phyloP scores from a whole-genome alignment of 2,329 filamentous ascomycete species.

The Triangularia verruculosa region DNA sequence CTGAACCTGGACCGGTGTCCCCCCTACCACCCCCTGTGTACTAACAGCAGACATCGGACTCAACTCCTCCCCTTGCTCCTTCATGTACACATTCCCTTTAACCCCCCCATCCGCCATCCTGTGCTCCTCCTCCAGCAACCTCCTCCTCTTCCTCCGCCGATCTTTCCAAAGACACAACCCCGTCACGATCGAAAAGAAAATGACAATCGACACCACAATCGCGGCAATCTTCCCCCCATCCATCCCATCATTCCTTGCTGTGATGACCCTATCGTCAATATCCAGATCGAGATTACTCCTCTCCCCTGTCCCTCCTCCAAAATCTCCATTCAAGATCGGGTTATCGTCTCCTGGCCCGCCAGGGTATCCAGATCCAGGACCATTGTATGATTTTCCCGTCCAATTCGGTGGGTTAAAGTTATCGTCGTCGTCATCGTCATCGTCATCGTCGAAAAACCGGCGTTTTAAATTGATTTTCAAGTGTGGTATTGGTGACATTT shows the following conservation, averaged over 20 bases:
- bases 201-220: neutral
- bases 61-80: neutral
- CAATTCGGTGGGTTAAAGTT: neutral
- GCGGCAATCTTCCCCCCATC: neutral
- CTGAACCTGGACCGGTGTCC: neutral
- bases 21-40: neutral
- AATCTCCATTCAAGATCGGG: neutral
- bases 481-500: neutral
- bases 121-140: neutral
- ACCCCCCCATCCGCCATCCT: neutral
- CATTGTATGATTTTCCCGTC: neutral
- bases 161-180: conserved; percentile 1
- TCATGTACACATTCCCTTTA: neutral
- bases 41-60: neutral
- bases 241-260: neutral
- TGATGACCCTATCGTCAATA: neutral
- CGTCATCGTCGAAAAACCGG: neutral
- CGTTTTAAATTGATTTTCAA: neutral
- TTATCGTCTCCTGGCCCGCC: neutral
- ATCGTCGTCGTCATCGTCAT: neutral
- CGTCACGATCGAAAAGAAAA: neutral
- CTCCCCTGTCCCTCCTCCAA: neutral
- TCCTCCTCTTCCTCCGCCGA: neutral
- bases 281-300: neutral
- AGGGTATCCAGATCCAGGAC: neutral